Conservation (phyloP, 495 filamentous ascomycete genomes). For the Penicillium roqueforti region DNA sequence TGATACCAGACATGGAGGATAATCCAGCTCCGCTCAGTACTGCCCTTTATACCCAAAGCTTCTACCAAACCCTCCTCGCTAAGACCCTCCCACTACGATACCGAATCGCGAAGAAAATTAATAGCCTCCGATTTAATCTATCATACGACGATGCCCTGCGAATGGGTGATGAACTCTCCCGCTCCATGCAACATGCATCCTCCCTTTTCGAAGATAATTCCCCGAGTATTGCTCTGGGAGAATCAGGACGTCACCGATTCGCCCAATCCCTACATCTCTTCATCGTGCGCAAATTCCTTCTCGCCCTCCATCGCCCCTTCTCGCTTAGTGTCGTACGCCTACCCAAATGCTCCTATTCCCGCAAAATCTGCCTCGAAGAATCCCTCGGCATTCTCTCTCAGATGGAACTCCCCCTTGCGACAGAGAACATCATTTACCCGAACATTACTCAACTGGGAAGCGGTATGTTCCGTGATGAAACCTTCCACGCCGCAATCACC, state of each 20-base stretch:
- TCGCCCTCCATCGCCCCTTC: slow-evolving; percentile 52
- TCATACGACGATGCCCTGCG: slow-evolving; percentile 50
- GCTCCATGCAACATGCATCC: slow-evolving; percentile 28
- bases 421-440: slow-evolving; percentile 19
- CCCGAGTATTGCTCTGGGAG: slow-evolving; percentile 17
- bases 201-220: slow-evolving; percentile 26
- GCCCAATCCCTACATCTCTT: slow-evolving; percentile 37
- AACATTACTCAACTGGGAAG: slow-evolving; percentile 34
- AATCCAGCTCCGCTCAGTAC: slow-evolving; percentile 29
- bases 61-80: slow-evolving; percentile 49
- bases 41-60: slow-evolving; percentile 43
- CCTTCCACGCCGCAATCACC: slow-evolving; percentile 36
- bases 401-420: slow-evolving; percentile 30
- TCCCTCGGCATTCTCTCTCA: slow-evolving; percentile 48
- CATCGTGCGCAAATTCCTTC: slow-evolving; percentile 49
- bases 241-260: slow-evolving; percentile 27
- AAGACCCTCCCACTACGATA: slow-evolving; percentile 47
- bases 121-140: slow-evolving; percentile 43
- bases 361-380: slow-evolving; percentile 50
- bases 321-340: slow-evolving; percentile 44
- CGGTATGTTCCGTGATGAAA: slow-evolving; percentile 40
- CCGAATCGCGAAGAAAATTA: slow-evolving; percentile 46
- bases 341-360: slow-evolving; percentile 54
- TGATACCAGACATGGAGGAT: slow-evolving; percentile 41
- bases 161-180: slow-evolving; percentile 40